Base-by-base conservation (phyloP, 1,139 yeast genomes). In the Suhomyces anneliseae region DNA sequence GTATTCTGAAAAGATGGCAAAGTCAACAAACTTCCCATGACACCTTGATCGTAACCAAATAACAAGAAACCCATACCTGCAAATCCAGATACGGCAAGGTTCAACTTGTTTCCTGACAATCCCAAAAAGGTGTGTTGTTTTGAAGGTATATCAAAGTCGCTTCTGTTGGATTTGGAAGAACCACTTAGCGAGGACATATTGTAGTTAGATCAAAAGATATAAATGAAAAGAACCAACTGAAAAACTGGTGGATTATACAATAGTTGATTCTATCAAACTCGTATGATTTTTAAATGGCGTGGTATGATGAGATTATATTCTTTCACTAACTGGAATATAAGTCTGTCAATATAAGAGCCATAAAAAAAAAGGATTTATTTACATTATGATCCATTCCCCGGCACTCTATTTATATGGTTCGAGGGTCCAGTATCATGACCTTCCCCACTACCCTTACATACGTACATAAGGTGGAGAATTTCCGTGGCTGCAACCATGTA, bases 11-110 rank as follows among this genome's bases (percentile, higher is more conserved):
- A 77, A 4, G 69, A 55, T 4, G 62, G 62, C 40, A 75, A 61
- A 0, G 79, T 73, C 44, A 78, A 62, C 40, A 77, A 64, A 26
- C 73, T 64, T 36, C 80, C 79, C 73, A 76, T 72, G 31, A 78
- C 78, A 36, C 81, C 79, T 55, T 78, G 80, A 50, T 76, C 79
- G 54, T 76, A 76, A 10, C 83, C 82, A 44, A 69, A 70, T 29
- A 69, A 57, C 26, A 66, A 51, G 45, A 68, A 68, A 3, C 72
- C 73, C 32, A 67, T 59, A 27, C 69, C 67, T 34, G 70, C 68
- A 46, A 66, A 58, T 27, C 56, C 45, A 1, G 72, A 59, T 19
- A 69, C 65, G 2, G 66, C 61, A 10, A 53, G 44, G 44, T 66
- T 62, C 39, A 69, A 55, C 38, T 52, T 60, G 33, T 47, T 44